phyloP scores from a whole-genome alignment of 768 basidiomycete species.

The Russula griseocarnosa region DNA sequence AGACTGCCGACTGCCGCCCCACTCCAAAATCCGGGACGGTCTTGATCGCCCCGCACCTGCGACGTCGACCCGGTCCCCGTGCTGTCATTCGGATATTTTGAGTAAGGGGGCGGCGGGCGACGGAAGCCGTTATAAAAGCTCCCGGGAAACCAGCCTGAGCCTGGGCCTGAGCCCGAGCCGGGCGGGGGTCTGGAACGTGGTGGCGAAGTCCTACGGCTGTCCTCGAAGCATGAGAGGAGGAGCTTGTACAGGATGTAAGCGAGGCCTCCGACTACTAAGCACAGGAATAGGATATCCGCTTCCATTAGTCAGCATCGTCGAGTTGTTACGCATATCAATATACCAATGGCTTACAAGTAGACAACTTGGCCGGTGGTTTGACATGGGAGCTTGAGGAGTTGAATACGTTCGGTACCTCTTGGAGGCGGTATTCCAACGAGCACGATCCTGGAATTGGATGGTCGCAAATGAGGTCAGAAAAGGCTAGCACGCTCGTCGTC shows the following conservation, averaged over 20 bases:
- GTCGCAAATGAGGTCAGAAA: constrained; percentile 1
- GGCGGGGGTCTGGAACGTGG: constrained; percentile 33
- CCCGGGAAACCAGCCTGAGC: constrained; percentile 52
- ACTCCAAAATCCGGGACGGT: constrained; percentile 74
- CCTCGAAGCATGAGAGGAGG: constrained; percentile 50
- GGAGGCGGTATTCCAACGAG: constrained; percentile 77
- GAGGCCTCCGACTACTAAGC: constrained; percentile 39
- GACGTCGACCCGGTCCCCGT: neutral
- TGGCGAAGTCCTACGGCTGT: constrained; percentile 30
- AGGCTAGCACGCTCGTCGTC: neutral
- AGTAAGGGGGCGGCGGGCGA: constrained; percentile 48
- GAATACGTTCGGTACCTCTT: constrained; percentile 52
- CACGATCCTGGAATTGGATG: constrained; percentile 62
- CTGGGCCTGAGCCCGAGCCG: constrained; percentile 35
- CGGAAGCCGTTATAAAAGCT: constrained; percentile 35
- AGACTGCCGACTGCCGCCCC: constrained; percentile 73
- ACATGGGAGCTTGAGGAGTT: constrained; percentile 22
- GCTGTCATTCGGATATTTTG: constrained; percentile 43
- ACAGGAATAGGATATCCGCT: constrained; percentile 13
- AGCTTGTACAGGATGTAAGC: constrained; percentile 54
- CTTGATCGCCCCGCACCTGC: neutral
- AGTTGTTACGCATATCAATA: neutral
- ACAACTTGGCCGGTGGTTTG: neutral
- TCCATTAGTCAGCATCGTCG: neutral
- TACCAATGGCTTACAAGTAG: constrained; percentile 1